These are phyloP conservation scores for Spizellomyces punctatus DNA, from an alignment of 192 early-diverging fungal genomes.

Conservation along the genomic window DNA sequence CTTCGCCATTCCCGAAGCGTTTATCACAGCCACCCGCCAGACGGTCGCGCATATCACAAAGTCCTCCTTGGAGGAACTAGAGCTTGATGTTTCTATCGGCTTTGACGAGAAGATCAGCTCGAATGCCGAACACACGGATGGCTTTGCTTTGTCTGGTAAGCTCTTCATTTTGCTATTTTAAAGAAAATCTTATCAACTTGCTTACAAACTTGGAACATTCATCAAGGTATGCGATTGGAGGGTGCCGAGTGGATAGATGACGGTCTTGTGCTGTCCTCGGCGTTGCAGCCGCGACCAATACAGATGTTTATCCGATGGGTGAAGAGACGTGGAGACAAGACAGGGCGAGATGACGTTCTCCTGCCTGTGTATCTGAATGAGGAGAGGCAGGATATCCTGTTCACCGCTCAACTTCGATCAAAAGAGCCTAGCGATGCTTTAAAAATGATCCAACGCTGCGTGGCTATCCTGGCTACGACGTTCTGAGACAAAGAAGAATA, in stretches of 20 bases:
- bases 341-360: background rate
- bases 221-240: slow-evolving; percentile 42
- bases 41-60: slow-evolving; percentile 69
- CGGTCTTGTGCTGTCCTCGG: slow-evolving; percentile 35
- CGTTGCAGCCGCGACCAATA: slow-evolving; percentile 16
- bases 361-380: slow-evolving; percentile 58
- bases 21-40: slow-evolving; percentile 89
- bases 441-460: slow-evolving; percentile 44
- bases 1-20: slow-evolving; percentile 86
- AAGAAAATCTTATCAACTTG: too few species aligned
- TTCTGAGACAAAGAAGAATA: background rate
- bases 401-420: slow-evolving; percentile 38
- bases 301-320: slow-evolving; percentile 37
- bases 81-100: slow-evolving; percentile 39
- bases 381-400: slow-evolving; percentile 54
- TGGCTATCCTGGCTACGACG: slow-evolving; percentile 35
- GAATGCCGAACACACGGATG: background rate
- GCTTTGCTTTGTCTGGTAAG: slow-evolving; percentile 42
- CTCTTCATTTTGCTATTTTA: background rate
- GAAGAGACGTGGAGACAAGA: background rate
- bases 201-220: background rate
- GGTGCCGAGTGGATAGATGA: slow-evolving; percentile 39
- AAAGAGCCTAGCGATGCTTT: slow-evolving; percentile 22
- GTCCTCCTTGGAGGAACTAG: slow-evolving; percentile 85
- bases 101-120: background rate